These are phyloP conservation scores for Domatiomyces globalis DNA, from an alignment of 2,329 filamentous ascomycete species.

Conservation along the genomic window DNA sequence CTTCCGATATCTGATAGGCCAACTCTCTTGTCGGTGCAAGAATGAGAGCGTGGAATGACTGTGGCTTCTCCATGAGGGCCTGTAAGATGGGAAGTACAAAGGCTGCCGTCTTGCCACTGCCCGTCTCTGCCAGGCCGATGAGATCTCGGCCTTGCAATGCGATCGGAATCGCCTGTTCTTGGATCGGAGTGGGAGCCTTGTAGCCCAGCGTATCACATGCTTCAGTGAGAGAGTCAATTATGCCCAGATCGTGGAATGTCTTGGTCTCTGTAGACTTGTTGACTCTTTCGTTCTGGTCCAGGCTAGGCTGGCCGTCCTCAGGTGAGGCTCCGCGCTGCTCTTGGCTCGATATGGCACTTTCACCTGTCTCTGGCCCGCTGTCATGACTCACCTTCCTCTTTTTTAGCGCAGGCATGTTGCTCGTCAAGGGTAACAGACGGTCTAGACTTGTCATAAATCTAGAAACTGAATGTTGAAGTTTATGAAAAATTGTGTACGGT, in stretches of 20 bases:
- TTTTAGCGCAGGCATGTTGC: conserved; percentile 26
- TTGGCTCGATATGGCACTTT: background rate
- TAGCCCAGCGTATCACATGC: conserved; percentile 72
- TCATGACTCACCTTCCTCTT: conserved; percentile 26
- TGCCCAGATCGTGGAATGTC: conserved; percentile 46
- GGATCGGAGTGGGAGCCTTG: conserved; percentile 77
- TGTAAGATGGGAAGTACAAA: conserved; percentile 90
- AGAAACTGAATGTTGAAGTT: background rate
- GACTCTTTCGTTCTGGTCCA: conserved; percentile 2
- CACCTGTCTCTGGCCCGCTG: background rate
- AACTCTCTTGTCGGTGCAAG: conserved; percentile 87
- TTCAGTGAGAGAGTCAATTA: conserved; percentile 78
- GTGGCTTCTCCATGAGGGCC: conserved; percentile 74
- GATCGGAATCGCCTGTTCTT: conserved; percentile 66
- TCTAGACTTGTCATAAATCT: background rate
- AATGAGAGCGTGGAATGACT: conserved; percentile 73
- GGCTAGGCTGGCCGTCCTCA: conserved; percentile 6
- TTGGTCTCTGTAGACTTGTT: conserved; percentile 21
- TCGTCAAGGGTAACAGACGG: too few species aligned
- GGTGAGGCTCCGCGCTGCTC: background rate
- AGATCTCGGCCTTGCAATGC: conserved; percentile 72
- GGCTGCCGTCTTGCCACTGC: conserved; percentile 88
- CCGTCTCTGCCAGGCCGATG: conserved; percentile 89
- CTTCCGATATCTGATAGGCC: conserved; percentile 76
- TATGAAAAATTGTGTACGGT: background rate